A percentile compares a stretch with the other conserved stretches of the same genome.
phyloP scores from a whole-genome alignment of 768 basidiomycete species.

The Termitomyces eurrhizus region DNA sequence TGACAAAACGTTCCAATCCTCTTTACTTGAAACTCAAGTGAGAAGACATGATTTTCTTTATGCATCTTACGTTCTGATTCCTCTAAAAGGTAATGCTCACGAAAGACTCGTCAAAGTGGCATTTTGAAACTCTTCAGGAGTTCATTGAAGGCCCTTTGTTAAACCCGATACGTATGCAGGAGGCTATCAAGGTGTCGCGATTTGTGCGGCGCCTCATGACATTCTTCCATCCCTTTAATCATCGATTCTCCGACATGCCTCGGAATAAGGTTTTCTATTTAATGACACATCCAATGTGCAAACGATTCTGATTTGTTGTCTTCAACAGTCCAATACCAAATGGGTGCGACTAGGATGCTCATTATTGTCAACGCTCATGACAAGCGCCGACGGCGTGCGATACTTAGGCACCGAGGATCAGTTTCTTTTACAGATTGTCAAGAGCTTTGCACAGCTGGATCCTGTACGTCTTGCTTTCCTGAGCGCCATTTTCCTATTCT shows the following conservation, averaged over 20 bases:
- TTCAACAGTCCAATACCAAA: slow-evolving; percentile 60
- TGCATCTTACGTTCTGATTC: neutral
- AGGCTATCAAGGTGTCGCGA: slow-evolving; percentile 86
- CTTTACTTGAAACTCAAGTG: slow-evolving; percentile 85
- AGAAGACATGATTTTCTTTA: slow-evolving; percentile 8
- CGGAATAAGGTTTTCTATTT: slow-evolving; percentile 49
- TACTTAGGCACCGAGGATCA: slow-evolving; percentile 83
- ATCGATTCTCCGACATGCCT: slow-evolving; percentile 82
- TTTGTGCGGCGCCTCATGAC: slow-evolving; percentile 89
- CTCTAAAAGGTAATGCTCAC: slow-evolving; percentile 70
- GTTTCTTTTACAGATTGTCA: slow-evolving; percentile 77
- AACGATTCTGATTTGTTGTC: neutral
- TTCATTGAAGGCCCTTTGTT: slow-evolving; percentile 89
- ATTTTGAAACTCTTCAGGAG: slow-evolving; percentile 83
- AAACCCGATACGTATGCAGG: slow-evolving; percentile 90
- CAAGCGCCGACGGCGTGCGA: slow-evolving; percentile 77
- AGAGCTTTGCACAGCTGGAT: slow-evolving; percentile 89
- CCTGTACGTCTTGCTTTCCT: slow-evolving; percentile 49
- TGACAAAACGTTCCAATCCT: slow-evolving; percentile 84
- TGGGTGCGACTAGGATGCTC: slow-evolving; percentile 88
- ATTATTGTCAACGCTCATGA: slow-evolving; percentile 77
- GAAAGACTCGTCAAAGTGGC: slow-evolving; percentile 91
- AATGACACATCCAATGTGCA: neutral
- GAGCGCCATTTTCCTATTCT: neutral
- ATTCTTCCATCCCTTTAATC: slow-evolving; percentile 90